phyloP scores from a whole-genome alignment of 2,329 filamentous ascomycete species.

The Pyricularia sp. region DNA sequence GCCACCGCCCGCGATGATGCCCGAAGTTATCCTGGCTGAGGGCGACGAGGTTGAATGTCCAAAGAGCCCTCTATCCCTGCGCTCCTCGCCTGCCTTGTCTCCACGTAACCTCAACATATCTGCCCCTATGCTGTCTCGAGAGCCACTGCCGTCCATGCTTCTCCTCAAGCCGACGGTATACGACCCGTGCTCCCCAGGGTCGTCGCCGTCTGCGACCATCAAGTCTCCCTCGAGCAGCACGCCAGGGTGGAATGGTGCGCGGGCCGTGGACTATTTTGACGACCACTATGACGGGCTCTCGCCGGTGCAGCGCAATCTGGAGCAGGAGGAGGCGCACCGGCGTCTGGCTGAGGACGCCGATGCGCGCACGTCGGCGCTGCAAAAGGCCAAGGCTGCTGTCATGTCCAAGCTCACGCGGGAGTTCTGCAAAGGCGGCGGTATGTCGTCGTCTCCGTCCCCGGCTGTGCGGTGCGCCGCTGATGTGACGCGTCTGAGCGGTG shows the following conservation, averaged over 20 bases:
- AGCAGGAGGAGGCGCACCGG: slow-evolving; percentile 45
- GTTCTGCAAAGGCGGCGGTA: slow-evolving; percentile 19
- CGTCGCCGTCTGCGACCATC: slow-evolving; percentile 6
- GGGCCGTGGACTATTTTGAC: slow-evolving; percentile 7
- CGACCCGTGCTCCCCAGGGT: slow-evolving; percentile 26
- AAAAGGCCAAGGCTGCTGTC: slow-evolving; percentile 51
- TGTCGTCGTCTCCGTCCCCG: slow-evolving; percentile 5
- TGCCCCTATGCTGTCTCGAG: slow-evolving; percentile 38
- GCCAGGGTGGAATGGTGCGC: neutral
- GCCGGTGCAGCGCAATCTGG: slow-evolving; percentile 47
- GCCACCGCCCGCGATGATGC: slow-evolving; percentile 1
- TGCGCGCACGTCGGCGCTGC: slow-evolving; percentile 43
- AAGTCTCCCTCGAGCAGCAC: slow-evolving; percentile 1
- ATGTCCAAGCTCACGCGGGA: slow-evolving; percentile 48
- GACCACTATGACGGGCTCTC: slow-evolving; percentile 36
- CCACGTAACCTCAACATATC: slow-evolving; percentile 27
- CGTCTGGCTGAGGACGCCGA: slow-evolving; percentile 48
- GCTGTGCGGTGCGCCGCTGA: slow-evolving; percentile 8
- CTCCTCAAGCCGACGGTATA: slow-evolving; percentile 49
- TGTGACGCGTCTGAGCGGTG: slow-evolving; percentile 20
- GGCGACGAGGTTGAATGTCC: slow-evolving; percentile 8
- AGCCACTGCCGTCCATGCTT: slow-evolving; percentile 32
- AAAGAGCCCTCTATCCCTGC: slow-evolving; percentile 1
- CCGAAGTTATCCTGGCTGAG: slow-evolving; percentile 7
- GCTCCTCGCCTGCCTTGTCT: neutral